Conservation (phyloP, 176 grass and related monocot species). For the maize (Zea mays) region Zm-B73-REFERENCE-NAM-5.0 NC_050096.1:226238001-226238500, state of each 20-base stretch:
- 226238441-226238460: constrained; percentile 63
- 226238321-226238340: not conserved
- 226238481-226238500: constrained; percentile 63
- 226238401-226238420: constrained; percentile 55
- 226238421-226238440: constrained; percentile 58
- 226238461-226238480: constrained; percentile 67
- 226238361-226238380: constrained; percentile 8
- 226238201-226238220: not conserved
- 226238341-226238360: not conserved
- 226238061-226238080: not conserved
- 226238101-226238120: not conserved
- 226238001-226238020: not conserved
- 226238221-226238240: not conserved
- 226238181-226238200: constrained; percentile 9
- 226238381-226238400: constrained; percentile 10
- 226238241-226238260: not conserved
- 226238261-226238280: not conserved
- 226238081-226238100: not conserved
- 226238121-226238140: not conserved
- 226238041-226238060: not conserved
- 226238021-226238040: not conserved
- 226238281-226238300: not conserved
- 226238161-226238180: not conserved
- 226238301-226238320: not conserved
- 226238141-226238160: not conserved